Base-by-base conservation (phyloP, 2,329 filamentous ascomycete species). In the Colletotrichum paranaense region DNA sequence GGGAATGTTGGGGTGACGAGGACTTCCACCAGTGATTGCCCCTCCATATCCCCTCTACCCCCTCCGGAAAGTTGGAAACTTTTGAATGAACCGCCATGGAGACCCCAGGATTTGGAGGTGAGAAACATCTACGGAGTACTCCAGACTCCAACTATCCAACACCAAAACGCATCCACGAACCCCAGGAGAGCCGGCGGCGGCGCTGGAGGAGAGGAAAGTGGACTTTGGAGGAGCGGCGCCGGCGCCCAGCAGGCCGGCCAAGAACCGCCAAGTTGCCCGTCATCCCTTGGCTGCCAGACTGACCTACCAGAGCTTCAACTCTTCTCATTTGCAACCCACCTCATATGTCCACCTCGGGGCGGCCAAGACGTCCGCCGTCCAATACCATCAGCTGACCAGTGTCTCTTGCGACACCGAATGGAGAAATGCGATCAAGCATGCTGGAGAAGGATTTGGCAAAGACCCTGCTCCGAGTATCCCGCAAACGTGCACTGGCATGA, bases 281-380 rank as follows among this genome's bases (percentile, higher is more conserved):
- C 49, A 49, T 57, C 26, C 55, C 70, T 73, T 73, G 70, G 70
- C 67, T 62, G 46, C 32, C 67, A 65, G 24, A 16, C 62, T 16
- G 22, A n/a, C 62, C 62, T 24, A 56, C 46, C 55, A 56, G 32
- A 65, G n/a, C 32, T 14, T 35, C 24, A 62, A 12, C 38, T 42
- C 32, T 16, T 14, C 46, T 22, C 55, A 58, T 57, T 32, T 60
- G 60, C 60, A 69, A 35, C 56, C 70, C 70, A 67, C 68, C 24
- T 62, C 35, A 14, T 11, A 26, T 60, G 22, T 26, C 52, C 49
- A 59, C 30, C 66, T 60, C 67, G 67, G 66, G 46, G 60, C 70
- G 67, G 67, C 70, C 70, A 73, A 73, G 67, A 73, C 22, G 60
- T 66, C 67, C 70, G 70, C 70, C 24, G 28, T 65, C 67, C 70